Base-by-base conservation (phyloP, 75 land plant genomes). In the Pinus albicaulis region DNA sequence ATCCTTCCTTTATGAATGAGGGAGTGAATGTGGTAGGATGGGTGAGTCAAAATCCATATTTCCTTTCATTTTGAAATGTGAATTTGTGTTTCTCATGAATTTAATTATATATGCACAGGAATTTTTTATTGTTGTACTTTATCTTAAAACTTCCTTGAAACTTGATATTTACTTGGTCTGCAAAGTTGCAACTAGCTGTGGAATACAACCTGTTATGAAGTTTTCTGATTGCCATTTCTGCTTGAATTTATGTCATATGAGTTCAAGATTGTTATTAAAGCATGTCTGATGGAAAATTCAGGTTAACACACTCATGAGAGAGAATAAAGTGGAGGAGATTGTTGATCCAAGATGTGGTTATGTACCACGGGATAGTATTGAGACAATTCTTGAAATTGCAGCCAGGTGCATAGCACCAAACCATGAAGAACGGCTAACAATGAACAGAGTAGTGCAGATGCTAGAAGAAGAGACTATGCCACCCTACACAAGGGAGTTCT, bases 1-100 rank as follows among this genome's bases (percentile, higher is more conserved):
- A 96, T 85, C 78, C 95, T 58, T 79, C 79, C 19, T 92, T 96
- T 77, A 86, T 90, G 1, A 86, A 76, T 38, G 85, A 85, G 57
- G 99, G 99, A 5, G 72, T 96, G 74, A 94, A 94, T 76, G 77
- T 96, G 19, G 99, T 94, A 74, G 93, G 93, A 57, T 96, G 98
- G 99, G 99, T 96, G 82, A 78, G 85, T 62, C 13, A 41, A 41
- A 61, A 61, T 3, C 53, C 53, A 48, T 48, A 48, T 48, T 48
- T 11, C 44, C 20, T 19, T 3, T 0, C 11, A 36, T 11, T 66
- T 31, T 38, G 2, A 17, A 19, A 31, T 34, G n/a, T 8, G 7
- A 38, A 66, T 68, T 36, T 12, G 8, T n/a, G 71, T 41, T 68
- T 41, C 52, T 7, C 19, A n/a, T 38, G 52, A 23, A 68, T 10